Conservation (phyloP, 176 grass and related monocot species). For the Dactylis glomerata region DNA sequence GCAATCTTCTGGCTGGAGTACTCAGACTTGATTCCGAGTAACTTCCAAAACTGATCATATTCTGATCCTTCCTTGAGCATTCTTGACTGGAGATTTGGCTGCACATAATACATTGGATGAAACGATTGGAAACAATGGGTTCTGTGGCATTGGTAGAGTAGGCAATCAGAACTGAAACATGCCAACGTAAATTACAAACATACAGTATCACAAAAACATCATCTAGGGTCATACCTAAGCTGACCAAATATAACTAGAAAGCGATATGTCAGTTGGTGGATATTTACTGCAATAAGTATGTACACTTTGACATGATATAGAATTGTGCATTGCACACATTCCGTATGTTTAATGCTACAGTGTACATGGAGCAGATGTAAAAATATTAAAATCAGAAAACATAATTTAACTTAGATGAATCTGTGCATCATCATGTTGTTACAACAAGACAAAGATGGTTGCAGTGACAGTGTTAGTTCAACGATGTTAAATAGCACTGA, state of each 20-base stretch:
- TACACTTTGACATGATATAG: background rate
- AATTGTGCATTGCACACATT: background rate
- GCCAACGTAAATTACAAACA: slow-evolving; percentile 13
- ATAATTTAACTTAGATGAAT: slow-evolving; percentile 13
- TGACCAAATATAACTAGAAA: slow-evolving; percentile 11
- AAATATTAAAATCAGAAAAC: background rate
- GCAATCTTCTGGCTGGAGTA: slow-evolving; percentile 82
- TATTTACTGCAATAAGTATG: slow-evolving; percentile 12
- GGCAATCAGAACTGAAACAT: slow-evolving; percentile 4
- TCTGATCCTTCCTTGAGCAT: slow-evolving; percentile 96
- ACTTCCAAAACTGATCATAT: slow-evolving; percentile 93
- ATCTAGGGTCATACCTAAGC: slow-evolving; percentile 3
- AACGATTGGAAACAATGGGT: background rate
- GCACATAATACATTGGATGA: slow-evolving; percentile 35
- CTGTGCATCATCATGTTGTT: background rate
- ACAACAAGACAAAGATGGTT: slow-evolving; percentile 7
- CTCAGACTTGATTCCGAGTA: slow-evolving; percentile 87
- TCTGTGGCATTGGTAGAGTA: slow-evolving; percentile 16
- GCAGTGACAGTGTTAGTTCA: background rate
- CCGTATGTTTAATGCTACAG: background rate
- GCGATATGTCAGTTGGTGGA: background rate
- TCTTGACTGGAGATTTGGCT: slow-evolving; percentile 95
- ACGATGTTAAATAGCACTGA: slow-evolving; percentile 10
- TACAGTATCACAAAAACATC: slow-evolving; percentile 5
- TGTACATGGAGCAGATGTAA: background rate